Base-by-base conservation (phyloP, 1,284 basidiomycete genomes). In the Trichosporon ovoides region DNA sequence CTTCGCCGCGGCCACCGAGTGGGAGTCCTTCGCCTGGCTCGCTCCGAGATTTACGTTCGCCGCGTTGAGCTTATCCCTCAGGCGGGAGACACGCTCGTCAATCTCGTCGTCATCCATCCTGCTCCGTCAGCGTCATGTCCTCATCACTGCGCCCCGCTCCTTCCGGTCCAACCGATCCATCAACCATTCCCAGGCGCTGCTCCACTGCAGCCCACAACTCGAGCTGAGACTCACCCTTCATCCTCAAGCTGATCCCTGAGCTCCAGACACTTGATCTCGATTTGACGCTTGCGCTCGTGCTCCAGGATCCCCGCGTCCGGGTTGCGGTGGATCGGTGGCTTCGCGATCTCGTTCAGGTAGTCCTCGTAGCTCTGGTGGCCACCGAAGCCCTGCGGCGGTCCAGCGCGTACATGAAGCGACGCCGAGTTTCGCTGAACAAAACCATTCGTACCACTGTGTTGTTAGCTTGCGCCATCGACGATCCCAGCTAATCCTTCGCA, bases 241-340 rank as follows among this genome's bases (percentile, higher is more conserved):
- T 98, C 95, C 77, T 98, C 94, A 58, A 98, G 81, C 70, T 91
- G 80, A 37, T 96, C 82, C 69, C 89, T 87, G 62, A 98, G 77
- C 73, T 98, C 93, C 60, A 96, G 77, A 72, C 94, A 97, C 72
- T 91, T 87, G 3, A 97, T 84, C 72, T 99, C 95, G 0, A 98
- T 87, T 72, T 90, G 87, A 59, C 95, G 83, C 77, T 94, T 95
- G 60, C 88, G 82, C 77, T 98, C 95, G 70, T 98, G 95, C 62
- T 98, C 95, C 57, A 98, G 79, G 65, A 98, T 98, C n/a, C 83
- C 90, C 63, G 86, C 83, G 73, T 98, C 96, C 0, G 95, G 94
- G 68, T 92, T 87, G 49, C 92, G 83, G 75, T 94, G 89, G 62
- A 89, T 87, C 13, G 89, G 89, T 33, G 89, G 89, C 20, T 85